Evolutionary conservation across 2,329 filamentous ascomycete species (phyloP).

Genomic region (Penicillium sp.): DNA sequence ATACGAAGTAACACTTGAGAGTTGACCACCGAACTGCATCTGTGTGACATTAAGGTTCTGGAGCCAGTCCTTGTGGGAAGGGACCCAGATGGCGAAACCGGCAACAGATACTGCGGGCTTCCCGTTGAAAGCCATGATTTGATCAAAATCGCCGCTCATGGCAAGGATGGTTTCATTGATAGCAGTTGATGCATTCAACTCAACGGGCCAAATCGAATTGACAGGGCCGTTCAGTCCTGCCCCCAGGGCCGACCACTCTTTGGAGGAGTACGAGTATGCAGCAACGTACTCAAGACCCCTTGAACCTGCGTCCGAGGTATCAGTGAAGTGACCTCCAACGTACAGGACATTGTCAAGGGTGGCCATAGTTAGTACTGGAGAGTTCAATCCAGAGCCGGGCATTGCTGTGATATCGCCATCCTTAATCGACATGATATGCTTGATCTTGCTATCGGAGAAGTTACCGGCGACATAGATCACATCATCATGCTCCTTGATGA

Average conservation of each 20-base stretch:
- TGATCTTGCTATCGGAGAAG: conserved; percentile 66
- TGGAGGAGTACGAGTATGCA: conserved; percentile 65
- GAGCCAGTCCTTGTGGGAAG: conserved; percentile 81
- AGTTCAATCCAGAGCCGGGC: conserved; percentile 73
- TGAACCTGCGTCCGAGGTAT: conserved; percentile 61
- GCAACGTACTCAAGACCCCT: conserved; percentile 73
- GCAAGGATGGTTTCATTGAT: conserved; percentile 71
- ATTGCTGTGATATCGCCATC: conserved; percentile 61
- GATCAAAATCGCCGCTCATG: conserved; percentile 75
- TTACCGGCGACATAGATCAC: conserved; percentile 77
- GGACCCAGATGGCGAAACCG: conserved; percentile 90
- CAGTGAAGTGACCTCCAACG: conserved; percentile 80
- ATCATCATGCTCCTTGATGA: conserved; percentile 64
- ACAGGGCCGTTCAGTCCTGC: conserved; percentile 82
- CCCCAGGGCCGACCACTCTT: conserved; percentile 75
- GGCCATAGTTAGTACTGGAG: conserved; percentile 69
- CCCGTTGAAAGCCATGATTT: conserved; percentile 64
- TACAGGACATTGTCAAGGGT: conserved; percentile 67
- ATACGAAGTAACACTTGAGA: conserved; percentile 66
- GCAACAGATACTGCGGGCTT: conserved; percentile 61
- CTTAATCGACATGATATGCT: conserved; percentile 75
- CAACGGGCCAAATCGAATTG: conserved; percentile 69
- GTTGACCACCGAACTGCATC: conserved; percentile 66
- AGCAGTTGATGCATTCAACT: conserved; percentile 70
- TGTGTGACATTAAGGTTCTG: conserved; percentile 68